Evolutionary conservation across 768 basidiomycete genomes (phyloP), one percentile per base, ranked within the genome.

Genomic region (Collybia mongolica): DNA sequence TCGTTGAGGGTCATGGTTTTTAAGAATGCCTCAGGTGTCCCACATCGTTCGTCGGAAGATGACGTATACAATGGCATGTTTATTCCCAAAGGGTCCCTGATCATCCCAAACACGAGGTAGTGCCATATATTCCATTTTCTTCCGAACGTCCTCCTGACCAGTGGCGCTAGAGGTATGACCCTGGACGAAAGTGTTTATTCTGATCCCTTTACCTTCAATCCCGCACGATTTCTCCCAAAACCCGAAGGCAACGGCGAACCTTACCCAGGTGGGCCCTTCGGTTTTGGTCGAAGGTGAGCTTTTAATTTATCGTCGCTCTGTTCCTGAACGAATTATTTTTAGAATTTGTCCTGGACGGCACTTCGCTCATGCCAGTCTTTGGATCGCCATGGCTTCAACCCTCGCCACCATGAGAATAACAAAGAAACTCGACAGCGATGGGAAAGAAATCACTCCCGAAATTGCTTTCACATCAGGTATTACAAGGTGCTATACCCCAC

Each of bases 291-390:
- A 26, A 48, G 55, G 55, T 56, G 23, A 6, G 29, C 40, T n/a
- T 6, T 18, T 14, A 17, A 24, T 28, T 19, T 40, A 20, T 29
- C 20, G 14, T 6, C 15, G 12, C 35, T 14, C 5, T 14, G 28
- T 15, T 15, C 5, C 32, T 46, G 11, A 46, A 6, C 3, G n/a
- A 20, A n/a, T 6, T 15, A 9, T 6, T 6, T 18, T 15, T 26
- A 61, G 77, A 24, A 72, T 75, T 5, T 82, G 80, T 54, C 78
- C 78, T 0, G 81, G 81, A 4, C 44, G 56, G 23, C 62, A 78
- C 56, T 67, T 82, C 23, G 73, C 74, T 48, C 73, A 78, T 45
- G 68, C 69, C 4, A 74, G 76, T 2, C 52, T 72, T 24, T 82
- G 79, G 75, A 64, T 81, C 26, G 63, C 75, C 19, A 64, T 74